These are phyloP conservation scores for Phaeosphaeriaceae sp. DNA, from an alignment of 2,329 filamentous ascomycete genomes.

Conservation along the genomic window DNA sequence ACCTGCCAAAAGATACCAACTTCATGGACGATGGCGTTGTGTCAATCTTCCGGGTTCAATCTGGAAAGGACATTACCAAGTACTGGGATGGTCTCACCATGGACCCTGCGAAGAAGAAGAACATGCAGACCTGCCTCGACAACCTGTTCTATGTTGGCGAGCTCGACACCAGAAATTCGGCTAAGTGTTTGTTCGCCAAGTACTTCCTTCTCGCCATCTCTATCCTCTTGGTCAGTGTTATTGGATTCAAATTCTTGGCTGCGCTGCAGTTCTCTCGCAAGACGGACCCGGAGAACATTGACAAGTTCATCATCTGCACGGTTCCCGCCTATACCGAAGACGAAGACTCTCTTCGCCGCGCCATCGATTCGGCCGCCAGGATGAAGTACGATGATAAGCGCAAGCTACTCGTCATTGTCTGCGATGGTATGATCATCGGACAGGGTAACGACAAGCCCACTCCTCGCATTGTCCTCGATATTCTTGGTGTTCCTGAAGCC, in stretches of 20 bases:
- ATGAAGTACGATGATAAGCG: constrained; percentile 99
- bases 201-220: constrained; percentile 91
- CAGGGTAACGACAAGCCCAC: constrained; percentile 97
- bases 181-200: constrained; percentile 83
- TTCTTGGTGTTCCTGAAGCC: constrained; percentile 90
- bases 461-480: constrained; percentile 94
- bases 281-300: constrained; percentile 91
- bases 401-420: constrained; percentile 90
- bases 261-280: constrained; percentile 93
- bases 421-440: constrained; percentile 99
- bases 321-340: constrained; percentile 98
- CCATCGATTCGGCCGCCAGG: constrained; percentile 92
- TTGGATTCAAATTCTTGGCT: constrained; percentile 95
- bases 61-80: constrained; percentile 83
- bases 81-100: constrained; percentile 78
- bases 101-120: constrained; percentile 61
- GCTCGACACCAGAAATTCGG: constrained; percentile 87
- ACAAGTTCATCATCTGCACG: constrained; percentile 98
- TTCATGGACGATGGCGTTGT: constrained; percentile 84
- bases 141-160: constrained; percentile 95
- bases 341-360: constrained; percentile 94
- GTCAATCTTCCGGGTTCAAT: constrained; percentile 75
- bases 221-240: constrained; percentile 78
- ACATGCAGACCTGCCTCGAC: constrained; percentile 85
- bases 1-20: constrained; percentile 62